Evolutionary conservation across 768 basidiomycete species (phyloP).

Genomic region (Suillus alpinus): DNA sequence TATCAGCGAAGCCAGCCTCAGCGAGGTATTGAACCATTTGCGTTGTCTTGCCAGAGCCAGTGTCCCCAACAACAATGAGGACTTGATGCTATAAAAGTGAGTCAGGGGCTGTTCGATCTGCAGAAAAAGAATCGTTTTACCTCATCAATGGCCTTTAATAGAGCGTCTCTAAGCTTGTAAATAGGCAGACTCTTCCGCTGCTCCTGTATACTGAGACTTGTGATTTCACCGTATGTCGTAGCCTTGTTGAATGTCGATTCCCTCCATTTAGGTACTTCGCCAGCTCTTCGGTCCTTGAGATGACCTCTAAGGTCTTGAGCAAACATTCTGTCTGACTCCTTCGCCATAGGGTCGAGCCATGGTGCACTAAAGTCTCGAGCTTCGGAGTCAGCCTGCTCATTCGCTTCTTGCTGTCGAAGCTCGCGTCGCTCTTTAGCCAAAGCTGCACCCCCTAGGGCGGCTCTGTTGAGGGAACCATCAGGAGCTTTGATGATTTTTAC

Average conservation of each 20-base stretch:
- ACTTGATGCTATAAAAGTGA: constrained; percentile 61
- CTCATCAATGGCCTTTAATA: constrained; percentile 87
- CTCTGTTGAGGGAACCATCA: constrained; percentile 94
- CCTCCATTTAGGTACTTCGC: constrained; percentile 87
- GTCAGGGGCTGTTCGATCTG: constrained; percentile 15
- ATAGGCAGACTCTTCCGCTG: constrained; percentile 91
- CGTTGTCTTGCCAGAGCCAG: constrained; percentile 98
- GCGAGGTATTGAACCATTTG: constrained; percentile 99
- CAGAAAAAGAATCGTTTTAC: constrained; percentile 44
- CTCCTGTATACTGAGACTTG: constrained; percentile 86
- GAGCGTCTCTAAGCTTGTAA: constrained; percentile 87
- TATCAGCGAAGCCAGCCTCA: constrained; percentile 90
- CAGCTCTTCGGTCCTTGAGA: constrained; percentile 77
- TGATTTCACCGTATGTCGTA: constrained; percentile 93
- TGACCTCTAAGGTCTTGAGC: constrained; percentile 89
- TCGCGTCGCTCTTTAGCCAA: constrained; percentile 95
- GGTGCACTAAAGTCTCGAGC: constrained; percentile 93
- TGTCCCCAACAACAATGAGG: constrained; percentile 97
- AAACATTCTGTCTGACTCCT: constrained; percentile 80
- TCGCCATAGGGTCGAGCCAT: constrained; percentile 98
- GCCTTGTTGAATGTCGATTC: constrained; percentile 92
- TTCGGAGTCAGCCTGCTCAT: constrained; percentile 92
- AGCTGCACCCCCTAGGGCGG: constrained; percentile 90
- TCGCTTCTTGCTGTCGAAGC: constrained; percentile 88
- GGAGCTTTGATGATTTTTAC: constrained; percentile 99